Evolutionary conservation across 2,329 filamentous ascomycete species (phyloP), one percentile per base, ranked within the genome.

Genomic region (Hawksworthiomyces lignivorus): DNA sequence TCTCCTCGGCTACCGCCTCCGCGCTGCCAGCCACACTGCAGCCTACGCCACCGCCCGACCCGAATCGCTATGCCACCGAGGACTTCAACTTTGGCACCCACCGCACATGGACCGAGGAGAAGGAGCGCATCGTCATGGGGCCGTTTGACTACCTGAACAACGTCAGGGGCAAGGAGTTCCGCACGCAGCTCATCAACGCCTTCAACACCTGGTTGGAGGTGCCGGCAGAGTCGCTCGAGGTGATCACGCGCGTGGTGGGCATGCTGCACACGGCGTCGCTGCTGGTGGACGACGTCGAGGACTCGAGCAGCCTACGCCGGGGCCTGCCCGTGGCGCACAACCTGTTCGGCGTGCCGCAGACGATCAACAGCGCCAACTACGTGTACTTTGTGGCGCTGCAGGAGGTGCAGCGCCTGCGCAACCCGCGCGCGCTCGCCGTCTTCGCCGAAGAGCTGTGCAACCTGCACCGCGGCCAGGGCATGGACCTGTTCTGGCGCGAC

Each of bases 401-500:
- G 51, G 84, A 90, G 61, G 67, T 94, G 9, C 72, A 81, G 50
- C 78, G 75, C 52, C 75, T 94, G 43, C 68, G 32, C 80, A 75
- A 87, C 39, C 77, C 79, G 2, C 68, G 71, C 28, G 75, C 77
- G 19, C 73, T 90, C 45, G 65, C 70, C 47, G 82, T 89, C 41
- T 94, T 84, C 55, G 82, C 82, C 14, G 85, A 92, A 48, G 87
- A 94, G 65, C 72, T 94, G 24, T 64, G 89, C 48, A 88, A 92
- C 59, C 75, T 94, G 37, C 87, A 94, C 62, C 72, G 86, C 22
- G 87, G 87, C 17, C 87, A 94, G 62, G 87, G 87, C 50, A 89
- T 94, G 84, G 88, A 94, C 54, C 73, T 94, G 28, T 92, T 85
- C 67, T 94, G 88, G 87, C 75, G 86, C 44, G 86, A 92, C 63